Base-by-base conservation (phyloP, 2,329 filamentous ascomycete genomes). In the Phyllosticta citribraziliensis region DNA sequence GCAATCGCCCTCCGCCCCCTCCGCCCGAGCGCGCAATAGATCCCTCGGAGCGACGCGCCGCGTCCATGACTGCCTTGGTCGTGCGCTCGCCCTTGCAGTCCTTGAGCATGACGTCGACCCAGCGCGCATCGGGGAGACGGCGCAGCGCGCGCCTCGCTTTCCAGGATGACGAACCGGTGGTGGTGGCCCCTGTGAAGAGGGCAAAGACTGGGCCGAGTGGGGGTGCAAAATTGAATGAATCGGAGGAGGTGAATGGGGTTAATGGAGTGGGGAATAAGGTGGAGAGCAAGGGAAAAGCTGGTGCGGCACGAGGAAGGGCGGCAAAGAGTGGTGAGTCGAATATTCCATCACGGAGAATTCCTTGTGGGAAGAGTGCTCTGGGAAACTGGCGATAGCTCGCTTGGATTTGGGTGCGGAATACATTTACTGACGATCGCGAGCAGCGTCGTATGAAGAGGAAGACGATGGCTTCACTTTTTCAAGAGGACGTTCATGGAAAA, bases 391-490 rank as follows among this genome's bases (percentile, higher is more conserved):
- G 62, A 64, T 50, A 6, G 51, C 22, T 55, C 35, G 56, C 50
- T 61, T 22, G 22, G 17, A n/a, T 5, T 30, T 24, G 55, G 56
- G 53, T 57, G 40, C 35, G 27, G 35, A n/a, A 20, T 25, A 17
- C 25, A 14, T 50, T 55, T 47, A 56, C 65, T 65, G 30, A 64
- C 33, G 55, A 24, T 68, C 66, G 50, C 66, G 53, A 24, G 30
- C 27, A 17, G 70, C 72, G 69, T 76, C 75, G 57, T 78, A 78
- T 63, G 74, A 76, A 20, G 76, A 80, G 66, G 70, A 77, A 35
- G 77, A 76, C 60, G 78, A 79, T 60, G 79, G 73, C 30, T 81
- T 81, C 65, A 70, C 74, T 52, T 81, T 80, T 63, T 70, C 72
- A 33, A 65, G 66, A 52, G 70, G 70, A 63, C 70, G 73, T 40